These are phyloP conservation scores for Fusarium globosum DNA, from an alignment of 2,329 filamentous ascomycete genomes.

Conservation along the genomic window DNA sequence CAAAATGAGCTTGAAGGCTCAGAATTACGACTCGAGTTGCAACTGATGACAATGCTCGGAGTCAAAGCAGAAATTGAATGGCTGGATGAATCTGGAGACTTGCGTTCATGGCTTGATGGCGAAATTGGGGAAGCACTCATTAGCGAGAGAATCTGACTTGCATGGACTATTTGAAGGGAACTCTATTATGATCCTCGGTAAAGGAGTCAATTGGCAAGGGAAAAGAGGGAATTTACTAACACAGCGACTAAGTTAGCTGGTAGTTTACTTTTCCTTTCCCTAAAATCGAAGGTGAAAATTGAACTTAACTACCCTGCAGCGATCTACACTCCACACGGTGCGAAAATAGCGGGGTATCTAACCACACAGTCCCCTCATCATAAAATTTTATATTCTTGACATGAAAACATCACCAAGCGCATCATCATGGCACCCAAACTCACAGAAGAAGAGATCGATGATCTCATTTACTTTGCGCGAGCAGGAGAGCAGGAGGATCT, in stretches of 20 bases:
- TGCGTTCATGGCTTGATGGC: constrained; percentile 62
- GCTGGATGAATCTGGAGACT: constrained; percentile 66
- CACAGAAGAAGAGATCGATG: constrained; percentile 85
- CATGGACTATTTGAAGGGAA: fast-evolving
- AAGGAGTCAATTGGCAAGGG: too few species aligned
- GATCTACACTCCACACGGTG: constrained; percentile 46
- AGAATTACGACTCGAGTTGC: constrained; percentile 67
- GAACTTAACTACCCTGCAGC: constrained; percentile 39
- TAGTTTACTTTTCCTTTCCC: too few species aligned
- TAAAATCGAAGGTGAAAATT: not conserved
- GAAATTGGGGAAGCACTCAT: constrained; percentile 47
- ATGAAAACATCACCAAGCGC: constrained; percentile 22
- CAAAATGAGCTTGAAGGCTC: constrained; percentile 47
- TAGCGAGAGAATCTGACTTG: not conserved
- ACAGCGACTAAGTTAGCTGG: not conserved
- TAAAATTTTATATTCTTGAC: constrained; percentile 47
- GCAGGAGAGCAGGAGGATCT: constrained; percentile 80
- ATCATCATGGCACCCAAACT: constrained; percentile 63
- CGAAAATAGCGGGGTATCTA: constrained; percentile 49
- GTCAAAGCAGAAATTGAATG: constrained; percentile 83
- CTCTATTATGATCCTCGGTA: not conserved
- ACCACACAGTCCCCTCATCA: constrained; percentile 55
- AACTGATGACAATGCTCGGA: constrained; percentile 78
- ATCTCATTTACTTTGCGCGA: constrained; percentile 88
- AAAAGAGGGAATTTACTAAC: too few species aligned